Percentiles rank a stretch among this genome's conserved stretches.
These are phyloP conservation scores for Setaria italica DNA, from an alignment of 202 grass and related monocot genomes.

Conservation along the genomic window DNA sequence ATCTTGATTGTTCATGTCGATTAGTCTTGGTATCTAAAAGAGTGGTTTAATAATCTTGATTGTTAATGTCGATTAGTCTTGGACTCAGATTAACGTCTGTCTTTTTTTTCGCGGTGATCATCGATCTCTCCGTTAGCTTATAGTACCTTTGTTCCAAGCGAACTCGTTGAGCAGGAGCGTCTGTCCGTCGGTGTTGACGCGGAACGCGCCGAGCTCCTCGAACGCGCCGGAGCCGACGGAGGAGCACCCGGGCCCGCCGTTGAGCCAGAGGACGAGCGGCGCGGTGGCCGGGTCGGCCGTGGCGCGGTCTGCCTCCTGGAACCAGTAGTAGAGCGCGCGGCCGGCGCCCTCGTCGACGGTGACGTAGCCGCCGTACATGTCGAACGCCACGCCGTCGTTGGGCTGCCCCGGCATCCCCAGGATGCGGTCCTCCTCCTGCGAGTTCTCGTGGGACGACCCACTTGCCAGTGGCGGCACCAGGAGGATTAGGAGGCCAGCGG, in stretches of 20 bases:
- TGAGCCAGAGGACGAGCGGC: slow-evolving; percentile 92
- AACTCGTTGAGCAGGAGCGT: slow-evolving; percentile 57
- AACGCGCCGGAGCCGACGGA: slow-evolving; percentile 77
- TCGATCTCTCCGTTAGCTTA: too few relatives aligned
- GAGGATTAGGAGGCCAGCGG: too few relatives aligned
- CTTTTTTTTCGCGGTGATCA: too few relatives aligned
- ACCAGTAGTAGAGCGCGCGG: slow-evolving; percentile 96
- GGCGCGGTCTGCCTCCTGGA: slow-evolving; percentile 70
- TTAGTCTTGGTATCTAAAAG: too few relatives aligned
- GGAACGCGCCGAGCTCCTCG: slow-evolving; percentile 94
- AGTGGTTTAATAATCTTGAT: too few relatives aligned
- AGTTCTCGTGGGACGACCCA: neutral
- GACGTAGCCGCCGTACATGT: slow-evolving; percentile 87
- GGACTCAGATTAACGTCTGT: too few relatives aligned
- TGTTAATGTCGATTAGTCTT: too few relatives aligned
- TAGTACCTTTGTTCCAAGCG: slow-evolving; percentile 81
- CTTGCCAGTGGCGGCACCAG: neutral
- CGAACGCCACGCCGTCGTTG: slow-evolving; percentile 49
- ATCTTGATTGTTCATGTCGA: too few relatives aligned
- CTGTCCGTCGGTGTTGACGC: slow-evolving; percentile 66
- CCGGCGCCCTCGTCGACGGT: slow-evolving; percentile 52
- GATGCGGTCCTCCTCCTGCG: slow-evolving; percentile 64
- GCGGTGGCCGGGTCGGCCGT: slow-evolving; percentile 31
- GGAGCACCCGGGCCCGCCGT: slow-evolving; percentile 92
- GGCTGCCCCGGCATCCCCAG: slow-evolving; percentile 65